Evolutionary conservation across 768 basidiomycete genomes (phyloP).

Genomic region (Galerina sulciceps): DNA sequence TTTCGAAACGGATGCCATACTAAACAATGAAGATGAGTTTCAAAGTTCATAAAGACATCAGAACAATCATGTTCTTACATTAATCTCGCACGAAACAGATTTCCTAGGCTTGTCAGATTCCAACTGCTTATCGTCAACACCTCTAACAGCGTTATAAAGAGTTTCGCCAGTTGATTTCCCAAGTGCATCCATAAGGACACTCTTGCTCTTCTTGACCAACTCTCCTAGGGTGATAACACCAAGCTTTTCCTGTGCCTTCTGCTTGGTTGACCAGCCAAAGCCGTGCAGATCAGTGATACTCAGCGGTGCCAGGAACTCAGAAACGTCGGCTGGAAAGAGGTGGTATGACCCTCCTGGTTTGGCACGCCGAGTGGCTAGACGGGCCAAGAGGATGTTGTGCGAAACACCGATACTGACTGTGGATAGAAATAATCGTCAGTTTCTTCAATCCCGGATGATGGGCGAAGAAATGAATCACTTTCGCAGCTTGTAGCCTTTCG

Average conservation of each 20-base stretch:
- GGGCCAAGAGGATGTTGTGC: slow-evolving; percentile 90
- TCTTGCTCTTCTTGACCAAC: slow-evolving; percentile 65
- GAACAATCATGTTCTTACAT: slow-evolving; percentile 55
- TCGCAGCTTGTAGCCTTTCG: slow-evolving; percentile 83
- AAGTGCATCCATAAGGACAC: slow-evolving; percentile 67
- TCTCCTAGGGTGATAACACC: slow-evolving; percentile 74
- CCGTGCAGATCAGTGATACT: slow-evolving; percentile 86
- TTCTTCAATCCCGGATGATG: not conserved
- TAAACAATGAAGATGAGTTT: slow-evolving; percentile 29
- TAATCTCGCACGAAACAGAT: slow-evolving; percentile 94
- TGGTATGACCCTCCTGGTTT: slow-evolving; percentile 92
- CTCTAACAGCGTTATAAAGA: slow-evolving; percentile 81
- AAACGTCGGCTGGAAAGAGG: slow-evolving; percentile 57
- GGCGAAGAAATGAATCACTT: slow-evolving; percentile 46
- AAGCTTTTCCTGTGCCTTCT: slow-evolving; percentile 83
- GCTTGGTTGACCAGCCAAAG: slow-evolving; percentile 75
- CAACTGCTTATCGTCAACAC: slow-evolving; percentile 79
- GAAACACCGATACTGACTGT: slow-evolving; percentile 91
- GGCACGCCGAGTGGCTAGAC: slow-evolving; percentile 87
- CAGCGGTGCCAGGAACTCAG: slow-evolving; percentile 63
- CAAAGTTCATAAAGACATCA: not conserved
- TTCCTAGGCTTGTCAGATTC: slow-evolving; percentile 87
- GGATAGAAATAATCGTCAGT: not conserved
- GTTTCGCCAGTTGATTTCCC: slow-evolving; percentile 86
- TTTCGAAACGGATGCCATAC: slow-evolving; percentile 96